Percentiles rank a stretch among this genome's conserved stretches.
phyloP scores from a whole-genome alignment of 257 asterid genomes.

The Solanum virginianum region DNA sequence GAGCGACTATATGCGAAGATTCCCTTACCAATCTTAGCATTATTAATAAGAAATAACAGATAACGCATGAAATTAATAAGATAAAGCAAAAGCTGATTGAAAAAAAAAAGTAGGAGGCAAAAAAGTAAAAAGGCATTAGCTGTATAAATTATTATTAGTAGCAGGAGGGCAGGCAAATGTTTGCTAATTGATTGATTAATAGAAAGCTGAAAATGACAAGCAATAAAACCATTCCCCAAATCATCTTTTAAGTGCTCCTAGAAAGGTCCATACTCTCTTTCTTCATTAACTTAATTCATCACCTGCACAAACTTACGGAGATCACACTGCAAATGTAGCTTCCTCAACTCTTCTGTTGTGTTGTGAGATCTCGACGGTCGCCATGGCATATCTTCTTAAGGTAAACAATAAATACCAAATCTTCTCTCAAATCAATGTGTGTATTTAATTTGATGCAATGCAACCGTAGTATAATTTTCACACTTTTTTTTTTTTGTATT shows the following conservation, averaged over 20 bases:
- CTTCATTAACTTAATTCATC: neutral
- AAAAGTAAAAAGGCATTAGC: neutral
- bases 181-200: neutral
- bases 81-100: no score
- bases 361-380: neutral
- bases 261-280: neutral
- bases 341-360: neutral
- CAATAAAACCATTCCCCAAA: neutral
- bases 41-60: no score
- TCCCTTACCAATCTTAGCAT: no score
- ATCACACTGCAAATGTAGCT: neutral
- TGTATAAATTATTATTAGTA: no score
- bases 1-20: rapidly evolving
- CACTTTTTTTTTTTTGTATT: neutral
- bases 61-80: no score
- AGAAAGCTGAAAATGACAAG: neutral
- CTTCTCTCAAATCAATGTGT: neutral
- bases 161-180: no score
- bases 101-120: no score
- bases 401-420: neutral
- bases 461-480: neutral
- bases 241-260: neutral
- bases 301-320: neutral
- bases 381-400: neutral
- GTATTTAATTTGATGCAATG: neutral